Evolutionary conservation across 225 moss, liverwort and hornwort genomes (phyloP).

Genomic region (Antitrichia curtipendula): DNA sequence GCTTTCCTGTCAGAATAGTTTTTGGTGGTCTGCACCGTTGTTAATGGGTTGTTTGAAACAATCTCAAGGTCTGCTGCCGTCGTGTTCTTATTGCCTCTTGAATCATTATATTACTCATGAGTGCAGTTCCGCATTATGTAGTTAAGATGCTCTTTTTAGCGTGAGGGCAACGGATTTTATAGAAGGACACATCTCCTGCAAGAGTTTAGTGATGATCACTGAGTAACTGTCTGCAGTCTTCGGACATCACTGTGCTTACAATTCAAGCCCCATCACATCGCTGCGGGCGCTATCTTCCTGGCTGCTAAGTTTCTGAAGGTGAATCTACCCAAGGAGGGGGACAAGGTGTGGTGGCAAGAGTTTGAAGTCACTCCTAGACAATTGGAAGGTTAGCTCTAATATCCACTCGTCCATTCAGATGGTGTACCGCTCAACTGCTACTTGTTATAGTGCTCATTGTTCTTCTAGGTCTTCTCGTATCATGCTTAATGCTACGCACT

Average conservation of each 20-base stretch:
- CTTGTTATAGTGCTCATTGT: neutral
- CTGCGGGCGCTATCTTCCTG: constrained; percentile 92
- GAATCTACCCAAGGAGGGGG: constrained; percentile 41
- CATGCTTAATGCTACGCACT: neutral
- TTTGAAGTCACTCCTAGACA: constrained; percentile 47
- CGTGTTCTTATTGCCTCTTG: neutral
- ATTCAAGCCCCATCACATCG: constrained; percentile 93
- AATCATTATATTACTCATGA: neutral
- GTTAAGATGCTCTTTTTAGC: neutral
- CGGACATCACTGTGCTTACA: constrained; percentile 92
- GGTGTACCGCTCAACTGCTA: neutral
- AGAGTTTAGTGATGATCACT: constrained; percentile 5
- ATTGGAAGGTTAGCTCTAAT: constrained; percentile 29
- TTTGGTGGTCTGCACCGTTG: neutral
- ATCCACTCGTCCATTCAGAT: neutral
- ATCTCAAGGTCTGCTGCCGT: neutral
- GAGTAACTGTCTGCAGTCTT: constrained; percentile 60
- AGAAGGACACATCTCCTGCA: neutral
- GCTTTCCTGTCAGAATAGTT: neutral
- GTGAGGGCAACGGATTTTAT: neutral
- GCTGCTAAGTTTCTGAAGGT: constrained; percentile 86
- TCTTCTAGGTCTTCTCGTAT: neutral
- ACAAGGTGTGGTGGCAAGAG: constrained; percentile 55
- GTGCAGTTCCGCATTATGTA: neutral
- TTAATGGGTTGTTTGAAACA: neutral